A percentile compares a stretch with the other conserved stretches of the same genome.
Conservation (phyloP, 257 asterid genomes). For the Ilex aquifolium region DNA sequence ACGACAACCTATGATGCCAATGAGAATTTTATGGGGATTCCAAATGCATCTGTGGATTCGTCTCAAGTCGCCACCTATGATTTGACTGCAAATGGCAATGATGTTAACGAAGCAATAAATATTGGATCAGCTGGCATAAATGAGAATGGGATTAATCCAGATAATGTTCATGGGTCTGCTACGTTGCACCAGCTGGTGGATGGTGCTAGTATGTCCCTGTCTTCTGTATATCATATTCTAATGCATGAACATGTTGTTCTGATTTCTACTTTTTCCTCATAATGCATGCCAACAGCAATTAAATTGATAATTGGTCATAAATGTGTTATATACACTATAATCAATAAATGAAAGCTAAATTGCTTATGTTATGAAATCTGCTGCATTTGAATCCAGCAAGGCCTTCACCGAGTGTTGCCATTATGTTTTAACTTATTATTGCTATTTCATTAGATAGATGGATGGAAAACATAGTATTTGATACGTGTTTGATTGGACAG, state of each 20-base stretch:
- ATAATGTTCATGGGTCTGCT: conserved; percentile 49
- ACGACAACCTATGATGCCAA: conserved; percentile 22
- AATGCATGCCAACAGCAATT: not conserved
- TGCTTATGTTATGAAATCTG: not conserved
- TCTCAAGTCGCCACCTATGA: conserved; percentile 39
- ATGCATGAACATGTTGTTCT: conserved; percentile 4
- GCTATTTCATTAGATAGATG: no score
- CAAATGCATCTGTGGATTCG: conserved; percentile 30
- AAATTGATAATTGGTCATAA: not conserved
- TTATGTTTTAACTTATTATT: no score
- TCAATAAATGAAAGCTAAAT: no score
- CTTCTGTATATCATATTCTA: conserved; percentile 2
- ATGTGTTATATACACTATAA: not conserved
- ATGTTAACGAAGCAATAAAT: conserved; percentile 34
- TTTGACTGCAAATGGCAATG: conserved; percentile 41
- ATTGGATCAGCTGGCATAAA: conserved; percentile 25
- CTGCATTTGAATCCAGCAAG: not conserved
- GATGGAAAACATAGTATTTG: no score
- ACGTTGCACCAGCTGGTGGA: conserved; percentile 55
- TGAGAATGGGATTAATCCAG: conserved; percentile 58
- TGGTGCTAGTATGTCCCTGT: conserved; percentile 50
- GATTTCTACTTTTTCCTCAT: conserved; percentile 1
- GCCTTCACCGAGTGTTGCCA: not conserved
- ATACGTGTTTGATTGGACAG: no score
- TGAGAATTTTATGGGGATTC: conserved; percentile 29